A percentile compares a stretch with the other conserved stretches of the same genome.
phyloP scores from a whole-genome alignment of 2,329 filamentous ascomycete genomes.

The Colletotrichum sansevieriae region DNA sequence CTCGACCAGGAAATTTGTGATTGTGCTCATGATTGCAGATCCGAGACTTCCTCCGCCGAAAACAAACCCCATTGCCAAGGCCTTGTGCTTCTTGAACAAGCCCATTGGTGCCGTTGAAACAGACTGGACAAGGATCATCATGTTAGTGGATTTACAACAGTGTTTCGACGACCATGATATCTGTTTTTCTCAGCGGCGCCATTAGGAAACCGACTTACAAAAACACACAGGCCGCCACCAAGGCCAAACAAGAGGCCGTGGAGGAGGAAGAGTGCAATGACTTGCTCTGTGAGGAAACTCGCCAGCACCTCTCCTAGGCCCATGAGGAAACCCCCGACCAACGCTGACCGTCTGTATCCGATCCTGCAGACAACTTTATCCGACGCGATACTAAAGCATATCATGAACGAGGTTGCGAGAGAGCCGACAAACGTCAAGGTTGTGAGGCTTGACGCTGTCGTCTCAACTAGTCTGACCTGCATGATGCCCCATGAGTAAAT shows the following conservation, averaged over 20 bases:
- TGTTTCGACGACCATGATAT: neutral
- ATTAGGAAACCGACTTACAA: constrained; percentile 39
- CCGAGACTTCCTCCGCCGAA: constrained; percentile 47
- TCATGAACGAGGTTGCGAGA: constrained; percentile 47
- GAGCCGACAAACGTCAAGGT: constrained; percentile 48
- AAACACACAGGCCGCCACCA: constrained; percentile 45
- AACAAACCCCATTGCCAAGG: constrained; percentile 48
- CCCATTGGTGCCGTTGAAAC: constrained; percentile 46
- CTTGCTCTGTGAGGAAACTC: constrained; percentile 44
- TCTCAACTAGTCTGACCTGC: constrained; percentile 45
- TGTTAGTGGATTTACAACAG: neutral
- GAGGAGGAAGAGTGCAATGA: constrained; percentile 45
- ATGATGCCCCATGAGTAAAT: constrained; percentile 48
- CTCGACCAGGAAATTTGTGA: constrained; percentile 43
- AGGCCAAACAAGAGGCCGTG: constrained; percentile 47
- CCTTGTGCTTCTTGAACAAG: constrained; percentile 46
- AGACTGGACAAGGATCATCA: constrained; percentile 39
- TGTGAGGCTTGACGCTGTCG: constrained; percentile 44
- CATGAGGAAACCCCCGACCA: constrained; percentile 45
- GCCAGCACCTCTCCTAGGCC: constrained; percentile 47
- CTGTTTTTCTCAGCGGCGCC: neutral
- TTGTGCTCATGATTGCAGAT: constrained; percentile 47
- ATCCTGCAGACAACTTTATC: constrained; percentile 44
- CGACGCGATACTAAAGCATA: constrained; percentile 46
- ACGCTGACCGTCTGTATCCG: constrained; percentile 44